Evolutionary conservation across 2,329 filamentous ascomycete genomes (phyloP).

Genomic region (Aspergillus clavatus): DNA sequence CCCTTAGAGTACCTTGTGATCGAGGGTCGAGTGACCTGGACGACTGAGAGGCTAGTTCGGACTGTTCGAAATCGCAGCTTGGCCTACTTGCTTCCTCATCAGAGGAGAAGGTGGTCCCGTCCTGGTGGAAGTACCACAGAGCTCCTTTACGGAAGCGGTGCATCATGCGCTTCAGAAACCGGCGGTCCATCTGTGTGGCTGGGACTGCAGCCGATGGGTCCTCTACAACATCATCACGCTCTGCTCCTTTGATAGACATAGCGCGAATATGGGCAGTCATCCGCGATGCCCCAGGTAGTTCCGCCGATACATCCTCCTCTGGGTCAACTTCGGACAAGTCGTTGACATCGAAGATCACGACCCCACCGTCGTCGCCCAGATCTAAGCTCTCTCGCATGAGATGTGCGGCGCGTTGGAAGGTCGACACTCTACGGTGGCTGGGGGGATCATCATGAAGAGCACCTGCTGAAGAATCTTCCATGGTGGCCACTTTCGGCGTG

Average conservation of each 20-base stretch:
- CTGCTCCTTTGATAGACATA: no score
- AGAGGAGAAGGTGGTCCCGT: slow-evolving; percentile 12
- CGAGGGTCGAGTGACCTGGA: no score
- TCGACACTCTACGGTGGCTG: slow-evolving; percentile 6
- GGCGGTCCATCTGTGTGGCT: slow-evolving; percentile 3
- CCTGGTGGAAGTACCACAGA: slow-evolving; percentile 13
- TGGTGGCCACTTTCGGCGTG: no score
- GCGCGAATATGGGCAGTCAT: no score
- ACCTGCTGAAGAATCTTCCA: no score
- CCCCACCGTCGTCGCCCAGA: slow-evolving; percentile 37
- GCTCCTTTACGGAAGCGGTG: slow-evolving; percentile 8
- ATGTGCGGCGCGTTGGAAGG: slow-evolving; percentile 40
- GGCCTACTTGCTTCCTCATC: slow-evolving; percentile 8
- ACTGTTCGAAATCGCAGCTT: not conserved
- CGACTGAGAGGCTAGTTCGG: no score
- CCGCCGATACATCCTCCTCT: no score
- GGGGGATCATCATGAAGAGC: slow-evolving; percentile 3
- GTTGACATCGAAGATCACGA: slow-evolving; percentile 38
- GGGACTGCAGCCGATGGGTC: slow-evolving; percentile 3
- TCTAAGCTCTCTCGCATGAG: slow-evolving; percentile 39
- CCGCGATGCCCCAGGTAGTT: no score
- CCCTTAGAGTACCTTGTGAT: no score
- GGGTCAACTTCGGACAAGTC: not conserved
- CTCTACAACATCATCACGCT: no score
- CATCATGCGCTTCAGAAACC: slow-evolving; percentile 7